Base-by-base conservation (phyloP, 495 filamentous ascomycete species). In the Apodospora peruviana region DNA sequence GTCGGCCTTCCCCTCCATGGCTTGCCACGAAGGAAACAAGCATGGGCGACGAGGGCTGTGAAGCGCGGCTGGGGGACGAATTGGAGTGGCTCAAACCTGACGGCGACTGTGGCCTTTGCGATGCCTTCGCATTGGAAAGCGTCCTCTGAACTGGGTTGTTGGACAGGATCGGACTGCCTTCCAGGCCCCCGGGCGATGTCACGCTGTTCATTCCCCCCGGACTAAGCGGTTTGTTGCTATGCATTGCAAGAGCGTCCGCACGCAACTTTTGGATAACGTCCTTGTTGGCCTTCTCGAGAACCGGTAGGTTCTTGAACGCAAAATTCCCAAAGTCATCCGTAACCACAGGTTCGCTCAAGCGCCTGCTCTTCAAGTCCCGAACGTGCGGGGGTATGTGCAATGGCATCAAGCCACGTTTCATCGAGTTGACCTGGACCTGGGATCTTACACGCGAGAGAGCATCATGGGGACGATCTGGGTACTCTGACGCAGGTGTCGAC, bases 201-300 rank as follows among this genome's bases (percentile, higher is more conserved):
- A 68, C 58, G 34, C 52, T 68, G 45, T 66, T 69, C 47, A 66
- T 46, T 1, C 65, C 63, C 20, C 64, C 66, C 14, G 75, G 73
- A 39, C 68, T 77, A 14, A 67, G 52, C 2, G 59, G 64, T 49
- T 78, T 79, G 60, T 57, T 75, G 55, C 86, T 84, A n/a, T n/a
- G n/a, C 16, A 76, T 75, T 34, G 87, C 85, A 62, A 90, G 72
- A 24, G 88, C 91, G 61, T 96, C 91, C 21, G 89, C 88, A 9
- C 90, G 81, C 48, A 98, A 76, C 59, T 96, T 95, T 59, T 97
- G 90, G 32, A 98, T 93, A 36, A 96, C 88, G 62, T 98, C 94
- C 61, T 97, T 97, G 63, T 98, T 98, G 32, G 94, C 93, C 63
- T 95, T 97, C 61, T 96, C 91, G 17, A 98, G 76, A 47, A 97